Percentiles rank a stretch among this genome's conserved stretches.
Conservation (phyloP, 768 basidiomycete genomes). For the Naganishia friedmannii region DNA sequence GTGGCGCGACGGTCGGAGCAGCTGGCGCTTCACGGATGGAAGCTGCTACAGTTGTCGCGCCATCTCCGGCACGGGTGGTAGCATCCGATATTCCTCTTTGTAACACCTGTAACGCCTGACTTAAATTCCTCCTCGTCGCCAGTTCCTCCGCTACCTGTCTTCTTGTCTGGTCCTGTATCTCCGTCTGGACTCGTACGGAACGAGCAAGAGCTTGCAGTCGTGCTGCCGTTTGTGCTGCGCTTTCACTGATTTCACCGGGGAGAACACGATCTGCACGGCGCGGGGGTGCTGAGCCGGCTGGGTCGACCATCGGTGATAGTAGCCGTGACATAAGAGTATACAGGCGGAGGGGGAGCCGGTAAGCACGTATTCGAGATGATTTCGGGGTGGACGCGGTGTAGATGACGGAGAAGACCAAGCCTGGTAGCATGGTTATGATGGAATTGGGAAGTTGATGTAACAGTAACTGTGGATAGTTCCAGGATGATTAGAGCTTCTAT, state of each 20-base stretch:
- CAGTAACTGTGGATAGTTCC: conserved; percentile 64
- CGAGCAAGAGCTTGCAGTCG: conserved; percentile 33
- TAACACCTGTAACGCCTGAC: neutral
- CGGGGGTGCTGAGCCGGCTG: conserved; percentile 60
- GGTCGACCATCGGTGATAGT: conserved; percentile 64
- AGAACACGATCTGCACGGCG: conserved; percentile 70
- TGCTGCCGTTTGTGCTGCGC: conserved; percentile 10
- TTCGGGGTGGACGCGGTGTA: conserved; percentile 75
- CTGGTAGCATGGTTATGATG: conserved; percentile 61
- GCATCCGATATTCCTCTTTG: conserved; percentile 3
- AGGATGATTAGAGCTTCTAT: conserved; percentile 6
- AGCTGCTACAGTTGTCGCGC: neutral
- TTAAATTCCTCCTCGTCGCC: neutral
- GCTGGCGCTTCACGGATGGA: neutral
- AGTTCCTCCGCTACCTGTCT: neutral
- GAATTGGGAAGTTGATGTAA: conserved; percentile 69
- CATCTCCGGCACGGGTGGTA: neutral
- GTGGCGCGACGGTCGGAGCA: neutral
- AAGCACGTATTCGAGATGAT: conserved; percentile 54
- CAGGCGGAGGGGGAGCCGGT: conserved; percentile 63
- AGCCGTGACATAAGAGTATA: conserved; percentile 61
- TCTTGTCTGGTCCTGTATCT: neutral
- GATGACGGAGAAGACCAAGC: conserved; percentile 68
- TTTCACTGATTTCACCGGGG: conserved; percentile 57
- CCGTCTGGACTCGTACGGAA: conserved; percentile 29